Evolutionary conservation across 2,329 filamentous ascomycete genomes (phyloP), one percentile per base, ranked within the genome.

Genomic region (Fusarium sp.): DNA sequence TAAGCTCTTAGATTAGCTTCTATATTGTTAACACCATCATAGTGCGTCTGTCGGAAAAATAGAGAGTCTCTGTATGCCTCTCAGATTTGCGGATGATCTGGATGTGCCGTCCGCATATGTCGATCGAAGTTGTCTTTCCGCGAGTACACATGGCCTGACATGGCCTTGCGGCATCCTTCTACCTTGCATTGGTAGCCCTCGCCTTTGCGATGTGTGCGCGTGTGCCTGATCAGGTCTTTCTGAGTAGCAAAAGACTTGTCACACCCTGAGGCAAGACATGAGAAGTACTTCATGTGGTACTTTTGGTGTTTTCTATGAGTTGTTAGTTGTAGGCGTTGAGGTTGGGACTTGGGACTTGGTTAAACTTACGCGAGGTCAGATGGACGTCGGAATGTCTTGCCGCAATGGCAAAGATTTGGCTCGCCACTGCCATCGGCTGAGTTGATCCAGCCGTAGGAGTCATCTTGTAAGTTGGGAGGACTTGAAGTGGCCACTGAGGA

Each of bases 81-180:
- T 77, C 72, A 77, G 38, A 77, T 67, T 44, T 70, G 66, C n/a
- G 74, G 68, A 9, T 78, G 76, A 4, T 77, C 68, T 33, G 75
- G 72, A 42, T 78, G 76, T n/a, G 76, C 76, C 23, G 76, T 78
- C 28, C 76, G 57, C 76, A 78, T 78, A 63, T 78, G 76, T 23
- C 76, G 72, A 49, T 78, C 76, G 56, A 77, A 78, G 52, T 78
- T 78, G 72, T 78, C 76, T 64, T 78, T 78, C 23, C 76, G 65
- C 38, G 75, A 78, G 67, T 78, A 78, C 28, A 78, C 71, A 57
- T 78, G 76, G 10, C 76, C 76, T 9, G 75, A 71, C 37, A 75
- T 77, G 16, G 76, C 76, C 60, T 78, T 78, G 40, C 76, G 75
- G 50, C 76, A 78, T 23, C 76, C 76, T 19, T 77, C 75, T 23